These are phyloP conservation scores for Aspergillus alliaceus DNA, from an alignment of 2,329 filamentous ascomycete genomes.

Conservation along the genomic window DNA sequence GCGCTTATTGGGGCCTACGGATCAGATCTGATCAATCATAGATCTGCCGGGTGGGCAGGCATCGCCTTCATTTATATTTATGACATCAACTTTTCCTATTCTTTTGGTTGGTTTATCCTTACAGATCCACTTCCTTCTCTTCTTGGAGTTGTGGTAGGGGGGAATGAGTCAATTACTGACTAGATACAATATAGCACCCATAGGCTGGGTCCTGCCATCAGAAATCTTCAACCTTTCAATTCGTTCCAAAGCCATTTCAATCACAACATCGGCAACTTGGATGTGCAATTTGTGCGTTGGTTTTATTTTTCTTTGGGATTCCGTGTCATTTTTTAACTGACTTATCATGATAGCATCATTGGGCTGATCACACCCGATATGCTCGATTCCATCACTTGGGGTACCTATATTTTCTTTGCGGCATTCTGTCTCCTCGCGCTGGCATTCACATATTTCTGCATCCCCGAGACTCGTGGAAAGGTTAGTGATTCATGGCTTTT, in stretches of 20 bases:
- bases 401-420: constrained; percentile 43
- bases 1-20: constrained; percentile 36
- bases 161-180: background rate
- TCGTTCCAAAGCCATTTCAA: constrained; percentile 39
- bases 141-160: too few relatives aligned
- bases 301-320: background rate
- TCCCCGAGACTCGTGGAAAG: constrained; percentile 39
- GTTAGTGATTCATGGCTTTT: constrained; percentile 15
- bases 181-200: constrained; percentile 26
- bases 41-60: constrained; percentile 35
- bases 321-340: background rate
- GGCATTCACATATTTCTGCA: constrained; percentile 35
- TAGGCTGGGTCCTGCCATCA: constrained; percentile 41
- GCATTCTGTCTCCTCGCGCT: constrained; percentile 38
- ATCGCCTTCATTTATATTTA: constrained; percentile 42
- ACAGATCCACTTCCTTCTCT: background rate
- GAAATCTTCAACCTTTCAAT: constrained; percentile 42
- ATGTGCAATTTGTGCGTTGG: constrained; percentile 40
- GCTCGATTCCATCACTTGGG: constrained; percentile 38
- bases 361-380: constrained; percentile 39
- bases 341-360: constrained; percentile 28
- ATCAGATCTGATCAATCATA: constrained; percentile 25
- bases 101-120: constrained; percentile 29
- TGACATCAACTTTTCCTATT: constrained; percentile 40
- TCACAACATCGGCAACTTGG: constrained; percentile 40